Evolutionary conservation across 352 stramenopile genomes (phyloP).

Genomic region (Pythium inflatum): DNA sequence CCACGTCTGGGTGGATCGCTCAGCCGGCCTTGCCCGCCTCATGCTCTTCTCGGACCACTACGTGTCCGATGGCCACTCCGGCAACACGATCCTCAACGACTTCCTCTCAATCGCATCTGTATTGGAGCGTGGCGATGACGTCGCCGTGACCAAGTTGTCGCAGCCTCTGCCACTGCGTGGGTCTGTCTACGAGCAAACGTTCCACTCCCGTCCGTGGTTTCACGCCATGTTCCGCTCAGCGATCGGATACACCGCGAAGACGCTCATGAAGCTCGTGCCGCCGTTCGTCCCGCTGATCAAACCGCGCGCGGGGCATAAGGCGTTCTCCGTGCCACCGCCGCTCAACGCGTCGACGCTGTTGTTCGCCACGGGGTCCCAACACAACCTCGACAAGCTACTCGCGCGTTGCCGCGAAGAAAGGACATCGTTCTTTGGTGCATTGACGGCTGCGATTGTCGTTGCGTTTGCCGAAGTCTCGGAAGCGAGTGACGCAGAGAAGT

Average conservation of each 20-base stretch:
- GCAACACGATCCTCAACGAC: slow-evolving; percentile 42
- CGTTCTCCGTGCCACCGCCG: slow-evolving; percentile 34
- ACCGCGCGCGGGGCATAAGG: slow-evolving; percentile 34
- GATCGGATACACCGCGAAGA: not conserved
- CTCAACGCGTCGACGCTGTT: slow-evolving; percentile 36
- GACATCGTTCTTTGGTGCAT: slow-evolving; percentile 41
- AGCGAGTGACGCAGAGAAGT: too few species aligned
- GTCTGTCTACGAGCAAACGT: slow-evolving; percentile 33
- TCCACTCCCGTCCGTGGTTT: not conserved
- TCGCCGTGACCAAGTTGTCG: not conserved
- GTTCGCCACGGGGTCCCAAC: slow-evolving; percentile 41
- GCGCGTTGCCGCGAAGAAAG: slow-evolving; percentile 43
- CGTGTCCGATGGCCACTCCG: slow-evolving; percentile 47
- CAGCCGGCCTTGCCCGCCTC: slow-evolving; percentile 30
- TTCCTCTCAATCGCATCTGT: slow-evolving; percentile 34
- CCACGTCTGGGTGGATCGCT: slow-evolving; percentile 45
- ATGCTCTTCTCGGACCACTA: slow-evolving; percentile 59
- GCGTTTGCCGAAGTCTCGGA: too few species aligned
- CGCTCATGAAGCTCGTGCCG: not conserved
- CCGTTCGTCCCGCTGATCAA: slow-evolving; percentile 35
- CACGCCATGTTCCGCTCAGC: not conserved
- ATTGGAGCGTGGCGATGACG: slow-evolving; percentile 30
- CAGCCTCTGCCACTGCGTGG: slow-evolving; percentile 24
- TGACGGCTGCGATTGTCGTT: slow-evolving; percentile 37
- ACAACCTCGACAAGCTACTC: slow-evolving; percentile 40